Evolutionary conservation across 345 rosid genomes (phyloP).

Genomic region (Lepidium aucheri): DNA sequence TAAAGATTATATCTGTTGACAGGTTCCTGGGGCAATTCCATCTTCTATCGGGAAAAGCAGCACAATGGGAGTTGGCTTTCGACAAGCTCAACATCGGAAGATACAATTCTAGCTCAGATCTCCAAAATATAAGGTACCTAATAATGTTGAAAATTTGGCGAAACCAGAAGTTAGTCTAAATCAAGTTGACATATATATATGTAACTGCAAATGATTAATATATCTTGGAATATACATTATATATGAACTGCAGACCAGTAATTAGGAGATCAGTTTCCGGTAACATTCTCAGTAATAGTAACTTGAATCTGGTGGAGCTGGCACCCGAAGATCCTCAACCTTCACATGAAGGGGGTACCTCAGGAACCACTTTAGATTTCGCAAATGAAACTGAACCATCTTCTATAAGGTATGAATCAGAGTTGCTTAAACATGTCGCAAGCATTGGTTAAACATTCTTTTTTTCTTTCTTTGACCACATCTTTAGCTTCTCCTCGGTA

Average conservation of each 20-base stretch:
- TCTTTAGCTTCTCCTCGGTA: slow-evolving; percentile 8
- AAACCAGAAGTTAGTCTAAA: not conserved
- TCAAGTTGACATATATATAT: not conserved
- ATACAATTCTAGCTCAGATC: slow-evolving; percentile 22
- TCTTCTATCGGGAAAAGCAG: slow-evolving; percentile 14
- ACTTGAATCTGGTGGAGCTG: slow-evolving; percentile 21
- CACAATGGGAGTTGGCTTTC: slow-evolving; percentile 24
- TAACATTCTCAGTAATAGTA: slow-evolving; percentile 7
- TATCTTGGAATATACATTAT: not conserved
- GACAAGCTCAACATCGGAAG: slow-evolving; percentile 15
- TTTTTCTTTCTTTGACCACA: not conserved
- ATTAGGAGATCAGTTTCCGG: slow-evolving; percentile 25
- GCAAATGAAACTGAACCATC: slow-evolving; percentile 14
- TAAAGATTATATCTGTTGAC: not conserved
- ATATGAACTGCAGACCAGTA: slow-evolving; percentile 16
- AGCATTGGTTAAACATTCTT: not conserved
- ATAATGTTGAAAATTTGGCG: not conserved
- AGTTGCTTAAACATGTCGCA: not conserved
- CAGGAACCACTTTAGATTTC: not conserved
- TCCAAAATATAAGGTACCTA: slow-evolving; percentile 20
- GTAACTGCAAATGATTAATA: not conserved
- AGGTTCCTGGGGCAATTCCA: slow-evolving; percentile 28
- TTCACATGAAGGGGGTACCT: slow-evolving; percentile 18
- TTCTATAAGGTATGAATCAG: slow-evolving; percentile 12
- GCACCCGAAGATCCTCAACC: slow-evolving; percentile 4